phyloP scores from a whole-genome alignment of 192 early-diverging fungal species.

The Jimgerdemannia lactiflua region DNA sequence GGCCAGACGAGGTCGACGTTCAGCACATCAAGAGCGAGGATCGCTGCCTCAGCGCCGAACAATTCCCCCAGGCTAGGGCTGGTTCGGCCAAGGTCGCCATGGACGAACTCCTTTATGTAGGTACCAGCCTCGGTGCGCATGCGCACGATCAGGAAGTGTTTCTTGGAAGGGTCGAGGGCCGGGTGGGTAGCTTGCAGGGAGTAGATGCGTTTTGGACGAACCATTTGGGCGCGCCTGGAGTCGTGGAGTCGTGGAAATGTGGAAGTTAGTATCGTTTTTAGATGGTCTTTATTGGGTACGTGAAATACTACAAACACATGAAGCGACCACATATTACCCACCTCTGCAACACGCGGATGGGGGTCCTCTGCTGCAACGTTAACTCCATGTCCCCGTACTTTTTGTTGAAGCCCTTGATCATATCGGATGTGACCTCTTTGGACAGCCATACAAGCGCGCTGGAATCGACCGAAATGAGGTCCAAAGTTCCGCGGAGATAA shows the following conservation, averaged over 20 bases:
- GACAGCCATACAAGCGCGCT: slow-evolving; percentile 71
- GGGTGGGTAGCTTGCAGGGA: slow-evolving; percentile 36
- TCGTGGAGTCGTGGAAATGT: background rate
- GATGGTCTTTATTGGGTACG: background rate
- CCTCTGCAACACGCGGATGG: slow-evolving; percentile 73
- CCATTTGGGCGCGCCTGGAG: slow-evolving; percentile 51
- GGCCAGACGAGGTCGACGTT: slow-evolving; percentile 89
- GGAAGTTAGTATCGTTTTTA: too few species aligned
- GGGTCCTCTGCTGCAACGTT: slow-evolving; percentile 63
- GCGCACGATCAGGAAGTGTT: slow-evolving; percentile 56
- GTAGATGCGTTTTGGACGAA: slow-evolving; percentile 53
- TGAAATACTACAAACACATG: background rate
- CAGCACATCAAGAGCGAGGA: slow-evolving; percentile 83
- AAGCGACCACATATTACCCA: background rate
- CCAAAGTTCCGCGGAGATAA: too few species aligned
- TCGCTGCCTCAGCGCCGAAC: slow-evolving; percentile 55
- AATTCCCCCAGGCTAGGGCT: slow-evolving; percentile 62
- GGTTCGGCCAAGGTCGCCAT: slow-evolving; percentile 89
- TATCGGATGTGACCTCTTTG: slow-evolving; percentile 41
- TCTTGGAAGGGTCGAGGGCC: slow-evolving; percentile 12
- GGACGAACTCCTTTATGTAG: slow-evolving; percentile 95
- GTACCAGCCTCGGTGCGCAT: slow-evolving; percentile 87
- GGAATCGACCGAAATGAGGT: too few species aligned
- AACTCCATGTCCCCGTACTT: slow-evolving; percentile 38
- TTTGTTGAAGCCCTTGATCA: slow-evolving; percentile 52